Base-by-base conservation (phyloP, 2,329 filamentous ascomycete species). In the Pestalotiopsis sp. region DNA sequence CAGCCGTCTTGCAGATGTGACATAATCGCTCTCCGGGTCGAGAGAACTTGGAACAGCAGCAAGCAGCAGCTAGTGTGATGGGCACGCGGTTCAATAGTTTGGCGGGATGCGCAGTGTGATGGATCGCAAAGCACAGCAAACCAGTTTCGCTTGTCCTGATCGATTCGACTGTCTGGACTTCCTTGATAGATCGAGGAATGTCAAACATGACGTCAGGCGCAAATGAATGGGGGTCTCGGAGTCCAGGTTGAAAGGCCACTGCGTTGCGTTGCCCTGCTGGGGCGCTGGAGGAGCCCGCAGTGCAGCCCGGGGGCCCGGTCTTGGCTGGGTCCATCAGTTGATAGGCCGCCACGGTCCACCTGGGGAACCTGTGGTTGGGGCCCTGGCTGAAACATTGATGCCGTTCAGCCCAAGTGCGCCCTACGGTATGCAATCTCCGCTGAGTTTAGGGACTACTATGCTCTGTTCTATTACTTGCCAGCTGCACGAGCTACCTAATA, bases 1-100 rank as follows among this genome's bases (percentile, higher is more conserved):
- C 39, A 64, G 38, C 61, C 61, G 61, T 14, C 23, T 64, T 20
- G n/a, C 39, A 39, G 38, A 49, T 36, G 25, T 62, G 59, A 62
- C 59, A 36, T 62, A 62, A 62, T 20, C 45, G 17, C 45, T 9
- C 17, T 17, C 45, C 20, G 3, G 20, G 14, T 52, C 45, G 45
- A 52, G 11, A n/a, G 45, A 52, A n/a, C 45, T 52, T n/a, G 45
- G 45, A 52, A 52, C 45, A 17, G 45, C 17, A n/a, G 45, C 7
- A 6, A n/a, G 17, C 45, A 17, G 45, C 17, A n/a, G 45, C 7
- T 14, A n/a, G 17, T n/a, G 20, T 11, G 45, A 52, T n/a, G 45
- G 45, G n/a, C 45, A 52, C 45, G 45, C 45, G 45, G 11, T n/a
- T 52, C 45, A 52, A 52, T 7, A n/a, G 45, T 49, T 17, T 45